Base-by-base conservation (phyloP, 257 asterid species). In the Echium plantagineum region DNA sequence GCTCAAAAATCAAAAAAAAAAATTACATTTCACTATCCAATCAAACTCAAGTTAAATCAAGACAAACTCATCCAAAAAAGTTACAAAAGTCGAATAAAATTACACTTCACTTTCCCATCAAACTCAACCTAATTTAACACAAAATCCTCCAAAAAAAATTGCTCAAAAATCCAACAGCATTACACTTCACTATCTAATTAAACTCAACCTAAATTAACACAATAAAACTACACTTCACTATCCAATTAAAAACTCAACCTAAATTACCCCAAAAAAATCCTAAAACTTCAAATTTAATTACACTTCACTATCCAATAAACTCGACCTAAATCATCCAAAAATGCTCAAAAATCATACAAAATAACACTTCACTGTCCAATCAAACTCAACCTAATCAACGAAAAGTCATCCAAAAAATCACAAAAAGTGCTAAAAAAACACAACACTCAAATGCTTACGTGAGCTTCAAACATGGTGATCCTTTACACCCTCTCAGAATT, bases 381-480 rank as follows among this genome's bases (percentile, higher is more conserved):
- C 30, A 26, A 26, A 26, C 30, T n/a, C n/a, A n/a, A n/a, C n/a
- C n/a, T n/a, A n/a, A 24, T 28, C 32, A 28, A 28, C 32, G 7
- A 28, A 28, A 28, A 28, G 5, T 3, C 32, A 28, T 3, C 32
- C 5, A 28, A 28, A 28, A 28, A 28, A 28, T 28, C 32, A 28
- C 26, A 26, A 6, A 58, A 60, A 61, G 17, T 30, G 19, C 15
- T 4, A 9, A 5, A n/a, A n/a, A n/a, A 30, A 30, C 17, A 12
- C 35, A 57, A 35, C 21, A 57, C 13, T 21, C 13, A n/a, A 55
- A 17, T 3, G 46, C 64, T 60, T 71, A 80, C 85, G 66, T 80
- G 85, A 55, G 85, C 85, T 68, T 80, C 85, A 66, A 80, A 80
- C 85, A 80, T 80, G 74, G 21, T 69, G 74, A 56, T 9, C 52